These are phyloP conservation scores for Glebionis coronaria DNA, from an alignment of 129 eudicot species.

Conservation along the genomic window DNA sequence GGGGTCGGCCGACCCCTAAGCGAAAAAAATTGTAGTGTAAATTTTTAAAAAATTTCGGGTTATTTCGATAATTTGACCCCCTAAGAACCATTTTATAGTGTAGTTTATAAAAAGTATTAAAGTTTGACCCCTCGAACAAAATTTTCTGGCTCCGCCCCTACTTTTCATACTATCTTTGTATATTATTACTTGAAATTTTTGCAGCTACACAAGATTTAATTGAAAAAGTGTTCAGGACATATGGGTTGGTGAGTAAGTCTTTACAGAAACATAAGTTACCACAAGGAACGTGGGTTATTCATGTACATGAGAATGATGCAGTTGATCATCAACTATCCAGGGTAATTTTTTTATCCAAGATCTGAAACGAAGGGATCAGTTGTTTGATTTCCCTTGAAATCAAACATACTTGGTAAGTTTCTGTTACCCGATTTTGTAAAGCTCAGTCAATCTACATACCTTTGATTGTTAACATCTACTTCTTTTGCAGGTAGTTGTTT, in stretches of 20 bases:
- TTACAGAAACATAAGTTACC: constrained; percentile 38
- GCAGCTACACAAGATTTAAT: no score
- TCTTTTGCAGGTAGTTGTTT: constrained; percentile 25
- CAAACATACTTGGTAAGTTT: constrained; percentile 75
- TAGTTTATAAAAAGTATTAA: no score
- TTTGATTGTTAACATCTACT: constrained; percentile 3
- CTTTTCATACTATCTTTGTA: no score
- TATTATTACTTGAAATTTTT: no score
- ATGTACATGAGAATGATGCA: constrained; percentile 42
- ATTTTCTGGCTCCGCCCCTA: no score
- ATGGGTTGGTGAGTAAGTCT: constrained; percentile 50
- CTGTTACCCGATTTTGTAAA: not conserved
- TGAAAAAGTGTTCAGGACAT: no score
- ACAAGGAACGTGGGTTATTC: constrained; percentile 37
- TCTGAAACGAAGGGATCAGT: constrained; percentile 60
- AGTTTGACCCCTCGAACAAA: no score
- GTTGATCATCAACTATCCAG: constrained; percentile 58
- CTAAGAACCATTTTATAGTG: no score
- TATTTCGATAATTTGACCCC: no score
- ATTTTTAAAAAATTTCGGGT: no score
- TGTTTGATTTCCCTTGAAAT: constrained; percentile 63
- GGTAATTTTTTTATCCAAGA: constrained; percentile 52
- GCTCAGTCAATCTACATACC: not conserved
- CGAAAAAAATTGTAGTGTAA: no score
- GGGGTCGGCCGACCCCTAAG: no score